Conservation (phyloP, 31 red algal species). For the Odonthalia washingtoniensis region DNA sequence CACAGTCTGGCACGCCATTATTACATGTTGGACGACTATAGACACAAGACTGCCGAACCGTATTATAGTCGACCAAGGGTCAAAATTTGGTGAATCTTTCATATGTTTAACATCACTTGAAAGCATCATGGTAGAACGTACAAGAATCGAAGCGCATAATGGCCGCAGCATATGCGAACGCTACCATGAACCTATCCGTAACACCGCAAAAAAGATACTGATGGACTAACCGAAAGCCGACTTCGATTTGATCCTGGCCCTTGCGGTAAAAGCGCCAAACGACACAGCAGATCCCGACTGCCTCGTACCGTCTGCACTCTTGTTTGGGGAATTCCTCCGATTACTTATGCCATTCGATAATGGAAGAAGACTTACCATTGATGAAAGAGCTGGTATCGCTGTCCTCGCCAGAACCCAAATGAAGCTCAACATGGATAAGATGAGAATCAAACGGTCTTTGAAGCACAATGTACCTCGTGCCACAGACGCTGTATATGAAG, state of each 20-base stretch:
- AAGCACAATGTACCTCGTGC: background rate
- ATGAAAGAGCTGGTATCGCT: too few species aligned
- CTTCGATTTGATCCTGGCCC: background rate
- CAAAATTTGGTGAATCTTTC: slow-evolving; percentile 3
- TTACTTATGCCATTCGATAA: background rate
- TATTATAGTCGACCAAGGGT: slow-evolving; percentile 52
- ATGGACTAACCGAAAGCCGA: background rate
- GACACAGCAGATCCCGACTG: slow-evolving; percentile 21
- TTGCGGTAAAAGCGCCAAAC: slow-evolving; percentile 35
- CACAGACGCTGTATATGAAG: background rate
- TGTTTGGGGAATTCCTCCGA: slow-evolving; percentile 25
- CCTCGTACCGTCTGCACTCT: slow-evolving; percentile 18
- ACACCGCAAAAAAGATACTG: slow-evolving; percentile 15
- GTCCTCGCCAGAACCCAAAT: too few species aligned
- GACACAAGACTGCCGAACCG: slow-evolving; percentile 40
- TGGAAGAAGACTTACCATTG: too few species aligned
- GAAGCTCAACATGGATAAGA: background rate
- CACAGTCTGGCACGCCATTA: background rate
- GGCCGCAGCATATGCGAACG: slow-evolving; percentile 25
- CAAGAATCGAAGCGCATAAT: slow-evolving; percentile 17
- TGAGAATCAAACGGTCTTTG: background rate
- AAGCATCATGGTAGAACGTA: background rate
- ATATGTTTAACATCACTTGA: background rate
- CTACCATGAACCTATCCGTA: too few species aligned
- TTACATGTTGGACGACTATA: slow-evolving; percentile 10